These are phyloP conservation scores for Xylariaceae sp. DNA, from an alignment of 2,329 filamentous ascomycete genomes.

Conservation along the genomic window DNA sequence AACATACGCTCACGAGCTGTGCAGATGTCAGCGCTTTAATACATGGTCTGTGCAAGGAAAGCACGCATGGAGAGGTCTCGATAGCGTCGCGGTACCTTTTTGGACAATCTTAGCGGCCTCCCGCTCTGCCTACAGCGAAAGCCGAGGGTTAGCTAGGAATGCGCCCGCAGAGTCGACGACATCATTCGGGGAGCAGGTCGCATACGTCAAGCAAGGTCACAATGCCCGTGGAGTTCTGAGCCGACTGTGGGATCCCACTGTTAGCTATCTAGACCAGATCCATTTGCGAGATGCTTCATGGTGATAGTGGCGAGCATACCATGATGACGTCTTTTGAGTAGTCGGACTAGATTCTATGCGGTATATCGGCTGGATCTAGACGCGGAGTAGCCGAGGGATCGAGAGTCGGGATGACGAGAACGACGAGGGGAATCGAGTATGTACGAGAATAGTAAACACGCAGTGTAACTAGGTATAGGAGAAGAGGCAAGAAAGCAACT, in stretches of 20 bases:
- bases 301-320: conserved; percentile 9
- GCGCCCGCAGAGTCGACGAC: neutral
- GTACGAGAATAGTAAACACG: conserved; percentile 2
- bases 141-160: conserved; percentile 1
- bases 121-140: conserved; percentile 70
- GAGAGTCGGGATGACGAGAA: neutral
- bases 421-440: neutral
- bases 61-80: neutral
- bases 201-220: conserved; percentile 97
- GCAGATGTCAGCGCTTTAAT: neutral
- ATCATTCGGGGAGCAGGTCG: conserved; percentile 16
- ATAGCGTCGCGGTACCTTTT: conserved; percentile 57
- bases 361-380: neutral
- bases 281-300: neutral
- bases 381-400: neutral
- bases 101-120: conserved; percentile 99
- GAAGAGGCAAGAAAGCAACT: neutral
- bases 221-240: conserved; percentile 97
- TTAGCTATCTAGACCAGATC: conserved; percentile 17
- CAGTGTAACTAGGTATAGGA: neutral
- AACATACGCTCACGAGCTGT: conserved; percentile 15
- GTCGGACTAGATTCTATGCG: neutral
- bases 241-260: conserved; percentile 57
- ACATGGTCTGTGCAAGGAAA: neutral
- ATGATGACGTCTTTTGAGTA: conserved; percentile 11